Percentiles rank a stretch among this genome's conserved stretches.
phyloP scores from a whole-genome alignment of 2,329 filamentous ascomycete species.

The Nigrospora oryzae region DNA sequence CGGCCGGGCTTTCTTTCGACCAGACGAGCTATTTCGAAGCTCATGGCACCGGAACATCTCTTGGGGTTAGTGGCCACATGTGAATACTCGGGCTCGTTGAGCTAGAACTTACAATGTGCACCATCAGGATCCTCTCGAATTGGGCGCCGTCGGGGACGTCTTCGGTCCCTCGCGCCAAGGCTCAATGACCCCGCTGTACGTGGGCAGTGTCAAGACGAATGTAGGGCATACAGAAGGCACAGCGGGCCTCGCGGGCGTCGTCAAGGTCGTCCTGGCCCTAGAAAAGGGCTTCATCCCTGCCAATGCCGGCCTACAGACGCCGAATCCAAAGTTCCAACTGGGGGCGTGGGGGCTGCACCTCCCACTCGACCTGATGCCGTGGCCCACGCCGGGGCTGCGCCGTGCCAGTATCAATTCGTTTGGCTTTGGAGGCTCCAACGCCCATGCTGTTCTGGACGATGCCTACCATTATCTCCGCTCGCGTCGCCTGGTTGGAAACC shows the following conservation, averaged over 20 bases:
- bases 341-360: background rate
- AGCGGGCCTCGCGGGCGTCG: slow-evolving; percentile 10
- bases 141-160: background rate
- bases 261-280: slow-evolving; percentile 10
- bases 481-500: no score
- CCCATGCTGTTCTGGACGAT: background rate
- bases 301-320: background rate
- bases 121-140: background rate
- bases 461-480: background rate
- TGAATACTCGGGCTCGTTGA: no score
- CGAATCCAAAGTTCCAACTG: background rate
- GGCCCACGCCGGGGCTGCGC: background rate
- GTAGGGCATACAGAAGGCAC: slow-evolving; percentile 10
- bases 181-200: slow-evolving; percentile 7
- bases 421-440: slow-evolving; percentile 1
- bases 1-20: slow-evolving; percentile 13
- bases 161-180: slow-evolving; percentile 7
- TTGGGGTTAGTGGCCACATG: slow-evolving; percentile 10
- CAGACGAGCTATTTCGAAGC: slow-evolving; percentile 21
- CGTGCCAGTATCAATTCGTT: slow-evolving; percentile 1
- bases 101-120: background rate
- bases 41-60: slow-evolving; percentile 26
- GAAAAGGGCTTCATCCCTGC: slow-evolving; percentile 7
- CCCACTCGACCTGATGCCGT: background rate
- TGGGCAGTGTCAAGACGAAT: slow-evolving; percentile 9